Evolutionary conservation across 2,329 filamentous ascomycete species (phyloP).

Genomic region (Colletotrichum sp.): DNA sequence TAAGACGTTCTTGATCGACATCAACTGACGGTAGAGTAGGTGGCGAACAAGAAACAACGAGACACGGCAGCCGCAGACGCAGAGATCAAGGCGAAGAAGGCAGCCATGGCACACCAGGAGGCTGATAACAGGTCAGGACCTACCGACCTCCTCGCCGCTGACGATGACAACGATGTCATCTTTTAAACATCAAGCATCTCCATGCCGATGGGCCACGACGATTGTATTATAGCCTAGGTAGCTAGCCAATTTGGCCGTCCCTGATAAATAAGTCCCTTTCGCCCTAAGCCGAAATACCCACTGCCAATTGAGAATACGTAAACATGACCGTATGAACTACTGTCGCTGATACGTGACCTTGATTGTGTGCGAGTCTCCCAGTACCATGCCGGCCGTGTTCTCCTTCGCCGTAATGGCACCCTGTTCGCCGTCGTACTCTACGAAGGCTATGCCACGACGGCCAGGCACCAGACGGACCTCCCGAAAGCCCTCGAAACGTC

Average conservation of each 20-base stretch:
- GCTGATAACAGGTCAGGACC: slow-evolving; percentile 46
- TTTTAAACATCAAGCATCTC: slow-evolving; percentile 56
- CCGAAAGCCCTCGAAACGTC: slow-evolving; percentile 89
- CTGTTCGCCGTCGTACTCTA: slow-evolving; percentile 91
- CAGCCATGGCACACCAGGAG: slow-evolving; percentile 37
- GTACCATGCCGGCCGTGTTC: slow-evolving; percentile 82
- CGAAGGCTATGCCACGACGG: slow-evolving; percentile 88
- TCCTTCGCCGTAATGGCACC: slow-evolving; percentile 95
- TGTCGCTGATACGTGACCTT: slow-evolving; percentile 97
- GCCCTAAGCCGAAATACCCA: not conserved
- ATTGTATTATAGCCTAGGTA: not conserved
- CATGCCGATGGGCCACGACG: not conserved
- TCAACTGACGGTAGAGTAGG: slow-evolving; percentile 38
- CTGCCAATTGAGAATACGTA: not conserved
- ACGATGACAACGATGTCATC: slow-evolving; percentile 85
- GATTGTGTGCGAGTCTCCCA: slow-evolving; percentile 75
- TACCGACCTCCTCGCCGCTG: slow-evolving; percentile 73
- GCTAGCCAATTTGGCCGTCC: not conserved
- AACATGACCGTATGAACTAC: slow-evolving; percentile 43
- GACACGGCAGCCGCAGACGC: slow-evolving; percentile 75
- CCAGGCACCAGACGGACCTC: slow-evolving; percentile 91
- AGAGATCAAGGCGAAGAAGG: slow-evolving; percentile 73
- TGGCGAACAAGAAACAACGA: slow-evolving; percentile 83
- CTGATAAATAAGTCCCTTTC: not conserved
- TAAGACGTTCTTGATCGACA: too few species aligned